Evolutionary conservation across 202 grass and related monocot genomes (phyloP), one percentile per base, ranked within the genome.

Genomic region (Zizania palustris): DNA sequence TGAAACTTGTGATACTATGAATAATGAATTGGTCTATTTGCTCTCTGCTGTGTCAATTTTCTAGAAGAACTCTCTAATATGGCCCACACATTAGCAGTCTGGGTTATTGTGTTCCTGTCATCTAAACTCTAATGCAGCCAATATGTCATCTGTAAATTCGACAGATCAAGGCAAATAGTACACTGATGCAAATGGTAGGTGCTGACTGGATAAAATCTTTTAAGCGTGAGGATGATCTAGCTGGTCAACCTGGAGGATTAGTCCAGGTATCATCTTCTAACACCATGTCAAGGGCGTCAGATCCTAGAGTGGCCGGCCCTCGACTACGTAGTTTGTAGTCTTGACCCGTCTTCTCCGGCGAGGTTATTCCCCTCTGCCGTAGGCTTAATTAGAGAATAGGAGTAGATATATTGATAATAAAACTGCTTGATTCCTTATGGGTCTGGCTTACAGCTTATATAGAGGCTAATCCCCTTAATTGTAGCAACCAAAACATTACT

Each of bases 161-260:
- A 76, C 80, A 99, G 96, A 92, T 96, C 71, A 99, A 93, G 62
- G 96, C 96, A 57, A 84, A 79, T 76, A 86, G 19, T 81, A 99
- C 96, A 56, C 84, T 95, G 75, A 99, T 99, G 96, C 91, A 95
- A 83, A 95, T 99, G 96, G 83, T 99, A 58, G 96, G 88, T 74
- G 96, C 91, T 63, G 96, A 99, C 78, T 99, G 96, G 96, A 89
- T 99, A 83, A 92, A 90, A 60, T 99, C 96, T 62, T 78, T 95
- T 70, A 99, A 93, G 60, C 96, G 91, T 66, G 91, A 99, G 87
- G 96, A 99, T 85, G 87, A 99, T 88, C 82, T 99, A 53, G 81
- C 87, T 56, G 85, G 89, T 65, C 91, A 83, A 39, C 80, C 79
- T 57, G 96, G 89, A 2, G 91, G 92, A 39, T 48, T 99, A 77